Conservation (phyloP, 2,329 filamentous ascomycete genomes). For the Phialemonium atrogriseum region DNA sequence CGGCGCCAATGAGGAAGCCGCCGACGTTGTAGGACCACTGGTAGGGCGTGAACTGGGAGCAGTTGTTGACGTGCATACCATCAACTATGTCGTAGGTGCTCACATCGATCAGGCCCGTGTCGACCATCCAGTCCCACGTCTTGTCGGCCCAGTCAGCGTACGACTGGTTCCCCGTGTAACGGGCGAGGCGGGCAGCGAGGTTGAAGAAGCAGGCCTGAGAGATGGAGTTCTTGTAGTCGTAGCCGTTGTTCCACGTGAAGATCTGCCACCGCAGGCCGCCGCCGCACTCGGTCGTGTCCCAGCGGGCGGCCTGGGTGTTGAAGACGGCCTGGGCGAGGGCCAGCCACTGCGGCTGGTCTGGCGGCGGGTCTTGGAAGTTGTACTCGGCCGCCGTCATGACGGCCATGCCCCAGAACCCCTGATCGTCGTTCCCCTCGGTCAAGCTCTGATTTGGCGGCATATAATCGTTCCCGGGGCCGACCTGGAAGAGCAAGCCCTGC, state of each 20-base stretch:
- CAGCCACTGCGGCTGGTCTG: constrained; percentile 51
- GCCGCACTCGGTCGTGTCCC: constrained; percentile 57
- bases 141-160: constrained; percentile 67
- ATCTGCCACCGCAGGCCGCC: constrained; percentile 77
- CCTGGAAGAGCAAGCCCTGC: constrained; percentile 63
- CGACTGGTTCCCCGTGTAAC: constrained; percentile 63
- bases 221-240: constrained; percentile 17
- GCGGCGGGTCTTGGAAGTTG: constrained; percentile 50
- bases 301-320: constrained; percentile 63
- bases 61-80: constrained; percentile 33
- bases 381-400: constrained; percentile 61
- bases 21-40: constrained; percentile 67
- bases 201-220: constrained; percentile 5
- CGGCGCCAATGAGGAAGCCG: constrained; percentile 53
- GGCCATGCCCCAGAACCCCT: constrained; percentile 62
- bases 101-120: constrained; percentile 43
- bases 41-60: constrained; percentile 43
- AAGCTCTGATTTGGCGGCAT: constrained; percentile 64
- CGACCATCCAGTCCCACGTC: constrained; percentile 58
- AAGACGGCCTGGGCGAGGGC: constrained; percentile 55
- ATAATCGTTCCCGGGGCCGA: constrained; percentile 61
- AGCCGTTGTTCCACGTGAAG: constrained; percentile 70
- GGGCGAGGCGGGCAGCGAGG: constrained; percentile 2
- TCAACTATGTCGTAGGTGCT: constrained; percentile 49
- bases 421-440: constrained; percentile 62